Evolutionary conservation across 805 yeast species (phyloP), one percentile per base, ranked within the genome.

Genomic region (Cyberlindnera subsufficiens): DNA sequence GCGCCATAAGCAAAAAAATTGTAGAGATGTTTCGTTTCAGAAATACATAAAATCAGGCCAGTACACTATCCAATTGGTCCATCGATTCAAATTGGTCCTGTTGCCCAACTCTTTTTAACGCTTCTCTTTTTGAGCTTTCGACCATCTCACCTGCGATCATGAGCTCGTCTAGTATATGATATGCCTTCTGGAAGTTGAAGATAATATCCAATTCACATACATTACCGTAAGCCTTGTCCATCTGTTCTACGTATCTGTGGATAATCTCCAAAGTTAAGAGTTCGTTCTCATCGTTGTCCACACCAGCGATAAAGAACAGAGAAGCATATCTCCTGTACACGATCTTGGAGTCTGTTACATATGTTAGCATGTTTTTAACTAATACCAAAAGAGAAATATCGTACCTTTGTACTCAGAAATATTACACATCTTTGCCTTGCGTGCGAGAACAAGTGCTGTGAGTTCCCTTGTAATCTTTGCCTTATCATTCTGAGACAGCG

Each of bases 131-230:
- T 13, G 91, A 82, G 35, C 87, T 76, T 59, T 93, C 99, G 50
- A 86, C 85, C 17, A 93, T 63, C 39, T 83, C 81, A 0, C 99
- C 99, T 52, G 90, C 96, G 39, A 91, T 74, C 39, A 93, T 64
- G 52, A 93, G 69, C 61, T 93, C 99, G 62, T 93, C 96, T 50
- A 93, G 68, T 11, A 93, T 83, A 64, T 87, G 86, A 62, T 93
- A 93, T 0, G 98, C 97, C 59, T 86, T 85, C 54, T 86, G 86
- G 66, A 93, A 93, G 58, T 95, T 93, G 75, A 93, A 93, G 39
- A 93, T 93, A 49, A 93, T 93, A 66, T 93, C 99, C 55, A 93
- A 71, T 62, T 93, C 99, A 65, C 97, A 89, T 15, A 93, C 99
- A 58, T 88, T 91, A 11, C 96, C 97, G 60, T 87, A 93, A 46